Base-by-base conservation (phyloP, 2,329 filamentous ascomycete genomes). In the Cladosporium sp. region DNA sequence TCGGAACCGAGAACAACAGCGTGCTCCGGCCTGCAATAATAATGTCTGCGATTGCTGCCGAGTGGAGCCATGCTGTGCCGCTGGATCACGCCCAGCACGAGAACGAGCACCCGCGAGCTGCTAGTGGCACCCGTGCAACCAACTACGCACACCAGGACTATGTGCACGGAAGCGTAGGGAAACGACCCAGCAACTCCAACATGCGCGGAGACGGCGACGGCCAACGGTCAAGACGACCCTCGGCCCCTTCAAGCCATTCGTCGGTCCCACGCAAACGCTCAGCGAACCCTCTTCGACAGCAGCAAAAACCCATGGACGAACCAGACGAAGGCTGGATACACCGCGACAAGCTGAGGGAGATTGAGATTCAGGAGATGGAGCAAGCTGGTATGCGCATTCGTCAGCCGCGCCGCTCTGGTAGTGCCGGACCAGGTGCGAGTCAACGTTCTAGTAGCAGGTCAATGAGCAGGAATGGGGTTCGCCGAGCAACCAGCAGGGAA, bases 341-440 rank as follows among this genome's bases (percentile, higher is more conserved):
- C 64, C 77, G 88, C 51, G 88, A 93, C 70, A 92, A 92, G 70
- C 72, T 93, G 54, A 88, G 86, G 49, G 82, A 81, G 64, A 93
- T 92, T 59, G 88, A 93, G 70, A 92, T 76, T 59, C 79, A 84
- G 62, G 88, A 93, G 69, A 77, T 93, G 55, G 85, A 89, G 66
- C 87, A 86, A 53, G 87, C 87, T 6, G 88, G 88, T 24, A 83
- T 91, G 59, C 74, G 54, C 75, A 83, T 56, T 71, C 75, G 60
- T 63, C 78, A 27, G 72, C 81, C 56, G 72, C 80, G 47, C 70
- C 77, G 45, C 78, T 80, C 70, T 73, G 75, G 55, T 39, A 66
- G 63, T 52, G 58, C 58, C 42, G 63, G 61, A n/a, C 58, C 58
- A 29, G 54, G 75, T 72, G 52, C 78, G 70, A 56, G 76, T 64